Base-by-base conservation (phyloP, 2,329 filamentous ascomycete genomes). In the Arthrobotrys musiformis region DNA sequence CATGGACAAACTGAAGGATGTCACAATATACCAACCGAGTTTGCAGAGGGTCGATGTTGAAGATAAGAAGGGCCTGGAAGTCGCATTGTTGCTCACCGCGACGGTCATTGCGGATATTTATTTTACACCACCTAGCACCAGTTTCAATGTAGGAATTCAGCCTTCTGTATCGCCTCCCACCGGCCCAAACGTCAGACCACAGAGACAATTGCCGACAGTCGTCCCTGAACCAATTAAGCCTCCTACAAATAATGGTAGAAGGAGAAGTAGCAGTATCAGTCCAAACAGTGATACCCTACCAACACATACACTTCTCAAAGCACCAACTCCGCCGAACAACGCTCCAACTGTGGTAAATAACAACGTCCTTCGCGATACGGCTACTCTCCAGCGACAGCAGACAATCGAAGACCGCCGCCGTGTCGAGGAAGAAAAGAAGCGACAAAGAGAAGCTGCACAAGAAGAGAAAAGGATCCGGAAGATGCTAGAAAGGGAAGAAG, bases 1-100 rank as follows among this genome's bases (percentile, higher is more conserved):
- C 81, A 97, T 94, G 86, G 52, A 70, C 4, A 79, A 79, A n/a
- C 69, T 81, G 11, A 79, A 79, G 13, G 80, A 80, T 44, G 84
- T 98, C 73, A 97, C 94, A 1, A 87, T 99, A 46, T 97, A 98
- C 85, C 92, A 99, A 83, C 92, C 94, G 4, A 98, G 98, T 82
- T 86, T 98, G 82, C 90, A 91, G 78, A 88, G 95, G 5, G 91
- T 98, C 9, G 94, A 98, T 48, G 90, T 98, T 78, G 93, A 99
- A 83, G 95, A 99, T 83, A 90, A 91, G 70, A 98, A 97, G 83
- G 95, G 95, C 0, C 85, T 98, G 2, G 95, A 99, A 82, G 88
- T 98, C 0, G 90, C 94, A 0, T 84, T 98, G 17, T 82, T 91
- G 19, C 83, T 91, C 19, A 86, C 88, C 28, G 88, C 89, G 0